Base-by-base conservation (phyloP, 352 stramenopile species). In the Pythium dissotocum region DNA sequence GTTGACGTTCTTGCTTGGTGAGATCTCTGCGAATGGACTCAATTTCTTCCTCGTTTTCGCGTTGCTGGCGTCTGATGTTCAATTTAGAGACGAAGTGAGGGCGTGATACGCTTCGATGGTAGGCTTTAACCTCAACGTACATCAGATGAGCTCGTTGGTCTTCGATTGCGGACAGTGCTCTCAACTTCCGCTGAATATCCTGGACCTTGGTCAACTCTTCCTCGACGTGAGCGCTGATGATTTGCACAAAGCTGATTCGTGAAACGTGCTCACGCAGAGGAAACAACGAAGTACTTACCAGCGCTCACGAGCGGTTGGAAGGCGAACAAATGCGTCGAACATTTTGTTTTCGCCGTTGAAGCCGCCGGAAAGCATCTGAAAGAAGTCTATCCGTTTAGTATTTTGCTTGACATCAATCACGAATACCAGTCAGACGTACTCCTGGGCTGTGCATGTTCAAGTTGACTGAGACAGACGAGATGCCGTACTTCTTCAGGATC, bases 391-490 rank as follows among this genome's bases (percentile, higher is more conserved):
- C 12, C 40, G 40, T 49, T 24, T 24, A 6, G 21, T 16, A 49
- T 8, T 49, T 49, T 13, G 16, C 40, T 49, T 24, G 26, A 42
- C 6, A 58, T 36, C 28, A 35, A 42, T 6, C 46, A 53, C 14
- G 6, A 4, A 13, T 53, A 28, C 16, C 2, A 24, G 28, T 26
- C 44, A 44, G 3, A 36, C 62, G 12, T 69, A 76, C 69, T 24
- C 69, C 69, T 12, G 32, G 59, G 33, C 63, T 76, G 32, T 76
- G 69, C 54, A 76, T 65, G 64, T 71, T 76, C 18, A 76, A 58
- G 26, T 36, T 63, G 5, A 54, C 32, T 2, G 69, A 63, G 18
- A 71, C 60, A 7, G 40, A 71, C 9, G 69, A 33, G 32, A 76
- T 52, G 0, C 63, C 69, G 33, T 65, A 71, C 28, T 52, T 26